Conservation (phyloP, 306 rosid species). For the Gastrolobium villosum region DNA sequence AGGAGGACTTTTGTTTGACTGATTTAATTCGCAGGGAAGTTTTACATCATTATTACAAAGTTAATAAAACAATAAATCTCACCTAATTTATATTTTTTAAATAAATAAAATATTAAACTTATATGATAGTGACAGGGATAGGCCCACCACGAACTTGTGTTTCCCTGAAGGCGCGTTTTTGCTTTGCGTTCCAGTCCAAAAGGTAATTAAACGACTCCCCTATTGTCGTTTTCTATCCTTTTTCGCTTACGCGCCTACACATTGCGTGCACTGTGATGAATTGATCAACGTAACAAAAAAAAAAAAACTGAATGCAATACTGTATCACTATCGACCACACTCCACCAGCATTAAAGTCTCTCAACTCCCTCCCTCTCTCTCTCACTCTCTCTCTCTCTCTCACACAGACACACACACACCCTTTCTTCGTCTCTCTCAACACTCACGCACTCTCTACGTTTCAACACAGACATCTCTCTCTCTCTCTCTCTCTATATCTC, state of each 20-base stretch:
- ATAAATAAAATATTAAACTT: neutral
- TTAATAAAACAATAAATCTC: constrained; percentile 9
- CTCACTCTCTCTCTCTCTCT: neutral
- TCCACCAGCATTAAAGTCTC: constrained; percentile 45
- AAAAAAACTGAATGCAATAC: constrained; percentile 22
- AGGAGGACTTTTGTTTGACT: neutral
- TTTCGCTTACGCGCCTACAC: constrained; percentile 17
- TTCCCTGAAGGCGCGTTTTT: constrained; percentile 26
- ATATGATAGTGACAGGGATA: neutral
- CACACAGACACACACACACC: neutral
- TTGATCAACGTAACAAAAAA: constrained; percentile 7
- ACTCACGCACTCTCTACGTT: neutral
- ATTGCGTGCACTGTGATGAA: constrained; percentile 52
- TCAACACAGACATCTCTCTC: neutral
- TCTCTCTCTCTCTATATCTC: constrained; percentile 32
- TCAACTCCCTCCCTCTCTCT: constrained; percentile 31
- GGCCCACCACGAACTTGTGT: constrained; percentile 11
- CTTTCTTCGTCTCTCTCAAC: neutral
- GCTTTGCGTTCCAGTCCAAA: neutral
- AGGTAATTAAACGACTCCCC: constrained; percentile 29
- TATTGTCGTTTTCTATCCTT: constrained; percentile 27
- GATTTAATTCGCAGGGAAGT: neutral
- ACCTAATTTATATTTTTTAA: neutral
- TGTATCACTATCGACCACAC: constrained; percentile 48
- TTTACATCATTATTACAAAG: neutral